These are phyloP conservation scores for Candida germanica DNA, from an alignment of 805 yeast species.

Conservation along the genomic window DNA sequence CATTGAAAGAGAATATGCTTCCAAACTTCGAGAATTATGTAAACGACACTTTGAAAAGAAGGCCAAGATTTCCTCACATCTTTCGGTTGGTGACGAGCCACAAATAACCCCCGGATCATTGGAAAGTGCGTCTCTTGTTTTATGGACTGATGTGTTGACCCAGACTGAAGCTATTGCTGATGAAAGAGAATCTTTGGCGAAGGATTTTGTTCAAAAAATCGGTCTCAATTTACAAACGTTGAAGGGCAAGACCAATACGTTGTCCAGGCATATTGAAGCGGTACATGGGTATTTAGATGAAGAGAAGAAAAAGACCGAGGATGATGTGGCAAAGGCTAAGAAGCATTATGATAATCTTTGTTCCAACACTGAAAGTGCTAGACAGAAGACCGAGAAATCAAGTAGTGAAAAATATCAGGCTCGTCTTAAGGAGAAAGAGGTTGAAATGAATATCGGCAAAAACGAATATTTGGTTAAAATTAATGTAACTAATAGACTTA, in stretches of 20 bases:
- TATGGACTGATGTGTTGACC: constrained; percentile 85
- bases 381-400: constrained; percentile 67
- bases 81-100: constrained; percentile 91
- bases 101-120: constrained; percentile 91
- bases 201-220: constrained; percentile 57
- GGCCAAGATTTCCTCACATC: constrained; percentile 58
- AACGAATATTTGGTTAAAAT: constrained; percentile 78
- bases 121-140: constrained; percentile 79
- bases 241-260: constrained; percentile 48
- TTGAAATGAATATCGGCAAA: constrained; percentile 85
- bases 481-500: constrained; percentile 81
- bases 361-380: constrained; percentile 71
- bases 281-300: constrained; percentile 58
- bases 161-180: constrained; percentile 79
- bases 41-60: constrained; percentile 73
- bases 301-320: constrained; percentile 47
- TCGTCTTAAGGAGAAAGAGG: constrained; percentile 58
- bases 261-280: constrained; percentile 53
- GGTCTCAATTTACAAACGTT: constrained; percentile 58
- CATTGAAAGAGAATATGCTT: constrained; percentile 80
- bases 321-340: constrained; percentile 62
- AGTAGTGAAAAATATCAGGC: constrained; percentile 47
- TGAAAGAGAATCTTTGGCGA: constrained; percentile 58
- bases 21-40: constrained; percentile 60
- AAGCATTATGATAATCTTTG: constrained; percentile 79